Evolutionary conservation across 2,329 filamentous ascomycete species (phyloP).

Genomic region (Alternaria sp.): DNA sequence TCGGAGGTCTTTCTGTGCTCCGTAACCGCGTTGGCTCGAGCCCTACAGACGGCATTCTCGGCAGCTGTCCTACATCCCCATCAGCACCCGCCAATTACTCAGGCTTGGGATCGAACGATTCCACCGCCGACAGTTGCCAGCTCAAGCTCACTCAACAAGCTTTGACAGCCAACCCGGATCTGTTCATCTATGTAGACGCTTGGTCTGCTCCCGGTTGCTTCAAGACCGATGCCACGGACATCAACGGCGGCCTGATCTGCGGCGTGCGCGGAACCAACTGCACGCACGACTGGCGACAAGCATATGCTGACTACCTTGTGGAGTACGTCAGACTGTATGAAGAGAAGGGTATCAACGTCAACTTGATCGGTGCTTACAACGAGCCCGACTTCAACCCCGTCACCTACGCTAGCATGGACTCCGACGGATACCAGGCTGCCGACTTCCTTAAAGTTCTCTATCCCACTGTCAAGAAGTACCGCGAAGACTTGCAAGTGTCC

Average conservation of each 20-base stretch:
- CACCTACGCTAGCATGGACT: conserved; percentile 55
- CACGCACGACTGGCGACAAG: conserved; percentile 54
- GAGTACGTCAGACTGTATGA: conserved; percentile 52
- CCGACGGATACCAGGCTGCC: conserved; percentile 53
- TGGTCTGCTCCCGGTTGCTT: conserved; percentile 59
- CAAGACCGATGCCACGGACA: conserved; percentile 55
- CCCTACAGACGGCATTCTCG: conserved; percentile 6
- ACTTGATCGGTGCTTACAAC: conserved; percentile 51
- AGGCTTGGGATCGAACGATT: conserved; percentile 12
- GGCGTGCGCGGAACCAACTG: conserved; percentile 46
- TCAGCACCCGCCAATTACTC: conserved; percentile 19
- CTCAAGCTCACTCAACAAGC: conserved; percentile 61
- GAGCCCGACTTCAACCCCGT: conserved; percentile 48
- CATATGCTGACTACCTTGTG: conserved; percentile 56
- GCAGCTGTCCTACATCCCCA: conserved; percentile 12
- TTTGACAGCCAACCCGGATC: conserved; percentile 48
- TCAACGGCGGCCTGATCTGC: conserved; percentile 53
- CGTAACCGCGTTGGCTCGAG: conserved; percentile 53
- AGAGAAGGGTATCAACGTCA: conserved; percentile 46
- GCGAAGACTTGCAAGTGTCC: conserved; percentile 41
- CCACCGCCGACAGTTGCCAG: conserved; percentile 47
- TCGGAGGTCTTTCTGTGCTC: conserved; percentile 52
- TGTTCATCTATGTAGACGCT: conserved; percentile 53
- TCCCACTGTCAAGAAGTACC: conserved; percentile 43
- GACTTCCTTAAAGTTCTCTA: conserved; percentile 56